Base-by-base conservation (phyloP, 805 yeast genomes). In the Wickerhamomyces chaumierensis region DNA sequence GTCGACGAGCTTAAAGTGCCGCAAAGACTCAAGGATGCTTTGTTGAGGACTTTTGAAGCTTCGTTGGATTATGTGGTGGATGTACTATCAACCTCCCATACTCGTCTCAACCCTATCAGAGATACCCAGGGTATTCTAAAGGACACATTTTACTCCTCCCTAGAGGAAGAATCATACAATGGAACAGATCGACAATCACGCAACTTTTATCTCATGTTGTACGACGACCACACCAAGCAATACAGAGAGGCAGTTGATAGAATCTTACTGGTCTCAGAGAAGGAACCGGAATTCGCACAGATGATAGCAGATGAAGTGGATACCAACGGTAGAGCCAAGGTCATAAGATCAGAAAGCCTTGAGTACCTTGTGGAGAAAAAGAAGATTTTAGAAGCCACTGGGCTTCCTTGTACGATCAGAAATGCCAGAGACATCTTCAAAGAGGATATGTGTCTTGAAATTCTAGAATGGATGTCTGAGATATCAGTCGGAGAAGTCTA, bases 171-270 rank as follows among this genome's bases (percentile, higher is more conserved):
- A 1, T 60, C 60, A 20, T 81, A 81, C 47, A 65, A 62, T 2
- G 67, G 56, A 2, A 53, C 52, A 3, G 75, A 68, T 38, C 50
- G 52, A 39, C 65, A 69, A 20, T 64, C 75, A 15, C 66, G 59
- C 4, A 66, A 67, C 43, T 84, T 66, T 58, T 52, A 48, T 31
- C 59, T 86, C 21, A 57, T 76, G 25, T 59, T 82, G 3, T 85
- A 84, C 68, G 85, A 87, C 48, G 95, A 86, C 52, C 92, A 81
- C 48, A 68, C 73, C 28, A 77, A 81, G 41, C 90, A 87, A 40
- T 76, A 71, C 47, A 64, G 75, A 39, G 94, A 86, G 51, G 87
- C 88, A 0, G 72, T 76, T 3, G 78, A 75, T 38, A 57, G 83
- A 29, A 73, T 86, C 7, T 66, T 72, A 36, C 53, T 68, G 25